Evolutionary conservation across 305 asterid genomes (phyloP), one percentile per base, ranked within the genome.

Genomic region (Solanum chacoense): DNA sequence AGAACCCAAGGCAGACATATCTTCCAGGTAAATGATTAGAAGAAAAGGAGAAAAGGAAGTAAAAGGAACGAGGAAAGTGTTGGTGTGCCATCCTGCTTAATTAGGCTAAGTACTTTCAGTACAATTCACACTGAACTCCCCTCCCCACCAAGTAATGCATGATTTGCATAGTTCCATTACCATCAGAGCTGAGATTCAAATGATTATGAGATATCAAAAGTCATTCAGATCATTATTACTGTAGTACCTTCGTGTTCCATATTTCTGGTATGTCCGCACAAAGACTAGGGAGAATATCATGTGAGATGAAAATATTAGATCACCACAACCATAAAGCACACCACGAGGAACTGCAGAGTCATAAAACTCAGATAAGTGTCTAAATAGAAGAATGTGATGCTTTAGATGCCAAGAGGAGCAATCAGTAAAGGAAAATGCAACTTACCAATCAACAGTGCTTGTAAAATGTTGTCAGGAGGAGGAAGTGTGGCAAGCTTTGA

Each of bases 241-340:
- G 45, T 7, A n/a, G 87, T 91, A 93, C 95, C 95, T 93, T 87
- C 81, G 90, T 18, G 97, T 92, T 71, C 99, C 99, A 50, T 96
- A 95, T 90, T 95, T 97, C 12, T 96, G 93, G 90, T 95, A 97
- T 2, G 99, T 96, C 89, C 96, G 95, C 87, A 96, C 99, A 88
- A 97, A 97, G 90, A 95, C 98, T 11, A 97, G 95, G 75, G 98
- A 94, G 93, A 96, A 97, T 90, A 97, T 97, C 99, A 97, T 95
- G 93, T 97, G 99, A 88, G 99, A 97, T 55, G 99, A 97, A 92
- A 97, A 97, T 93, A 97, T 97, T 90, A 97, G 92, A 92, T 97
- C 99, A 29, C 99, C 99, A 87, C 99, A 97, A 45, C 99, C 99
- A 85, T 95, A 97, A 80, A 96, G 97, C 91, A 96, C 93, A 11